Conservation (phyloP, 2,329 filamentous ascomycete species). For the Colletotrichum higginsianum region DNA sequence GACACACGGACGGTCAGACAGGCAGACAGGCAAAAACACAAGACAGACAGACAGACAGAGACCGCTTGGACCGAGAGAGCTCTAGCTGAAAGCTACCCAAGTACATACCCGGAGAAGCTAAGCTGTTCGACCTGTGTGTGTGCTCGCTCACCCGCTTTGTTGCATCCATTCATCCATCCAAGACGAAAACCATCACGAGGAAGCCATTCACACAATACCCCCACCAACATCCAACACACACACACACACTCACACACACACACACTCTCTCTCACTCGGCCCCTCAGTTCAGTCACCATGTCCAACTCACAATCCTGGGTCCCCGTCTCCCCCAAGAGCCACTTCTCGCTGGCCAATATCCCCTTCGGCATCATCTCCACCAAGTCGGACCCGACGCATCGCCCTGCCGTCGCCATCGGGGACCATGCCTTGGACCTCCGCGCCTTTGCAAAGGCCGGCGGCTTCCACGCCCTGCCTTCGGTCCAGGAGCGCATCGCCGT, state of each 20-base stretch:
- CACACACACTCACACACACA: too few species aligned
- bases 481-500: slow-evolving; percentile 46
- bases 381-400: slow-evolving; percentile 66
- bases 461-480: slow-evolving; percentile 54
- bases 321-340: slow-evolving; percentile 52
- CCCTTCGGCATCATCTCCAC: slow-evolving; percentile 88
- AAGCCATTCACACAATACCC: too few species aligned
- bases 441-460: slow-evolving; percentile 65
- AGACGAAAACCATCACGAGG: too few species aligned
- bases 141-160: too few species aligned
- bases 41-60: too few species aligned
- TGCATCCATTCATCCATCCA: too few species aligned
- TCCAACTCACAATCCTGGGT: slow-evolving; percentile 47
- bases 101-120: background rate
- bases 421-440: slow-evolving; percentile 79
- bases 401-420: slow-evolving; percentile 81
- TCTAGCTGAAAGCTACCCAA: slow-evolving; percentile 10
- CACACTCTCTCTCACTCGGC: too few species aligned
- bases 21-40: too few species aligned
- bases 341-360: slow-evolving; percentile 84
- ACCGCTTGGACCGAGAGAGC: slow-evolving; percentile 1
- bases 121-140: background rate
- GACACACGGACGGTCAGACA: too few species aligned
- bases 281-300: slow-evolving; percentile 9
- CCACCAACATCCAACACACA: too few species aligned